A percentile compares a stretch with the other conserved stretches of the same genome.
These are phyloP conservation scores for Cinnamomum micranthum DNA, from an alignment of 164 flowering plant species.

Conservation along the genomic window DNA sequence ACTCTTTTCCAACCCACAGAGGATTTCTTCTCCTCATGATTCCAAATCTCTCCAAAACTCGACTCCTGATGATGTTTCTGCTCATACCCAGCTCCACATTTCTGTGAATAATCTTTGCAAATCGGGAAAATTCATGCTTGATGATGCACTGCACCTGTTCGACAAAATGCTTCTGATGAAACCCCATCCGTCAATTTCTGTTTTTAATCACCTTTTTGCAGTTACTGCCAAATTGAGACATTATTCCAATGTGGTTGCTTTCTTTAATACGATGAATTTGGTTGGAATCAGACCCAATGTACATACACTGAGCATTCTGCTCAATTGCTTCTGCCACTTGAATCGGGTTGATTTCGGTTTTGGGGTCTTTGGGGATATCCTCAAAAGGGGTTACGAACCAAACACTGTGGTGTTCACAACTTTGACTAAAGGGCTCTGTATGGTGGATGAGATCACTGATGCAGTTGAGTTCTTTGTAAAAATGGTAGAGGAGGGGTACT, in stretches of 20 bases:
- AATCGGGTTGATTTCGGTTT: conserved; percentile 6
- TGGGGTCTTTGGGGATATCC: conserved; percentile 17
- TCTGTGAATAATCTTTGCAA: neutral
- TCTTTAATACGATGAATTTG: conserved; percentile 7
- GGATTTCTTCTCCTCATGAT: neutral
- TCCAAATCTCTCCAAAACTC: neutral
- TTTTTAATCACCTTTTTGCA: conserved; percentile 11
- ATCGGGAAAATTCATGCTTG: neutral
- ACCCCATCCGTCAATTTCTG: conserved; percentile 12
- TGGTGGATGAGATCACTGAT: neutral
- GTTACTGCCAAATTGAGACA: conserved; percentile 7
- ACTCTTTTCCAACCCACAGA: neutral
- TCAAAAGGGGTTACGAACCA: conserved; percentile 11
- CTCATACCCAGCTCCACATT: neutral
- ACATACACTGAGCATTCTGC: conserved; percentile 14
- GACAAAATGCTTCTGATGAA: neutral
- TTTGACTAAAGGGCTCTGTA: conserved; percentile 14
- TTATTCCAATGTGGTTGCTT: conserved; percentile 3
- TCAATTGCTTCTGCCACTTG: conserved; percentile 20
- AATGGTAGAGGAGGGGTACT: conserved; percentile 4
- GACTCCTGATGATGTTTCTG: neutral
- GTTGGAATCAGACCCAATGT: conserved; percentile 7
- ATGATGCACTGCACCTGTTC: conserved; percentile 12
- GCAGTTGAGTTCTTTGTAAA: conserved; percentile 4
- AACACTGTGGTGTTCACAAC: conserved; percentile 2